phyloP scores from a whole-genome alignment of 495 filamentous ascomycete species.

The Penicillium silybi region DNA sequence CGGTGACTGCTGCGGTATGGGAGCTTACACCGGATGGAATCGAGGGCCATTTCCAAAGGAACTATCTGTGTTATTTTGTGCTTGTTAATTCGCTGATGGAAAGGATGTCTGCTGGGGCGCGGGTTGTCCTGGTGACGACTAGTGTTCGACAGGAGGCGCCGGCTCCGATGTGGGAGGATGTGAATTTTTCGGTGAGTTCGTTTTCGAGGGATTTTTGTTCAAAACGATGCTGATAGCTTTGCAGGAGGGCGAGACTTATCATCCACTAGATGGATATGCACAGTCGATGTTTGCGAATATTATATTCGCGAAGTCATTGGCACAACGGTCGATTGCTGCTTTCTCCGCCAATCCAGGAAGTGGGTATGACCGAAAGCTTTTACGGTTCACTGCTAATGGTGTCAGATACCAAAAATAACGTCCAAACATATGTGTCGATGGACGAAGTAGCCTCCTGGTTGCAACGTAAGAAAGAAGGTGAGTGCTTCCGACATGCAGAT shows the following conservation, averaged over 20 bases:
- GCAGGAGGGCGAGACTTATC: conserved; percentile 19
- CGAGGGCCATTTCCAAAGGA: conserved; percentile 25
- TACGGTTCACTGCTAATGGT: not conserved
- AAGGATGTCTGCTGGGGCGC: conserved; percentile 2
- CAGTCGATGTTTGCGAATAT: conserved; percentile 29
- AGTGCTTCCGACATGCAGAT: not conserved
- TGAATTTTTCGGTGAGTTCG: conserved; percentile 16
- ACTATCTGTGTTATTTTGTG: conserved; percentile 24
- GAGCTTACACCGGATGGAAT: conserved; percentile 15
- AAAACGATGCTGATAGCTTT: not conserved
- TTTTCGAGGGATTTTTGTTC: not conserved
- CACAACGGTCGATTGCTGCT: conserved; percentile 11
- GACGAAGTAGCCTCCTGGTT: conserved; percentile 22
- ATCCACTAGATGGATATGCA: conserved; percentile 21
- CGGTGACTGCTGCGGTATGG: conserved; percentile 17
- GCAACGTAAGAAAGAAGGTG: conserved; percentile 20
- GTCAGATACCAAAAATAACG: conserved; percentile 19
- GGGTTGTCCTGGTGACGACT: conserved; percentile 20
- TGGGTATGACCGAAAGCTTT: conserved; percentile 1
- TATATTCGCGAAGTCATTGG: conserved; percentile 21
- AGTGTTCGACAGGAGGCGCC: conserved; percentile 18
- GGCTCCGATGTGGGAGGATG: conserved; percentile 18
- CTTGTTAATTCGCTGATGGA: conserved; percentile 15
- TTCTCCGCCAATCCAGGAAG: conserved; percentile 26
- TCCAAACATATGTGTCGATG: conserved; percentile 13